Percentiles rank a stretch among this genome's conserved stretches.
phyloP scores from a whole-genome alignment of 805 yeast species.

The Wickerhamomyces strasburgensis region DNA sequence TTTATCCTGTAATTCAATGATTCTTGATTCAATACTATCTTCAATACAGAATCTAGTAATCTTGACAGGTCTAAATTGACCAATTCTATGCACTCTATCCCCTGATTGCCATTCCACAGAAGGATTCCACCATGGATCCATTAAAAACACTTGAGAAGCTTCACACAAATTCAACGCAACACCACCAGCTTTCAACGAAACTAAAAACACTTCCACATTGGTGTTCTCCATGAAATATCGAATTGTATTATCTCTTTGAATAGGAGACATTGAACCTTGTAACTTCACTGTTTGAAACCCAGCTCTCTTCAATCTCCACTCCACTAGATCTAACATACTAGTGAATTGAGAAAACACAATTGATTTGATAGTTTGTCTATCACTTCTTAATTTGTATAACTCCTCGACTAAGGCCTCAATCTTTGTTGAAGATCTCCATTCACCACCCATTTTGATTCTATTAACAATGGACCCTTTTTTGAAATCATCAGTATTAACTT shows the following conservation, averaged over 20 bases:
- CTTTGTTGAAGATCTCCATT: constrained; percentile 93
- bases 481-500: constrained; percentile 49
- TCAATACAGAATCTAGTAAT: constrained; percentile 92
- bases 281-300: constrained; percentile 92
- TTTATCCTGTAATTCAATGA: constrained; percentile 92
- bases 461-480: constrained; percentile 74
- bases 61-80: constrained; percentile 90
- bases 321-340: constrained; percentile 91
- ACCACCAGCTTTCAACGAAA: constrained; percentile 97
- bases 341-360: constrained; percentile 98
- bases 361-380: constrained; percentile 83
- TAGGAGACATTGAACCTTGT: constrained; percentile 97
- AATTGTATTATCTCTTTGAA: constrained; percentile 89
- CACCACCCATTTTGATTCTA: constrained; percentile 79
- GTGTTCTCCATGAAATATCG: constrained; percentile 90
- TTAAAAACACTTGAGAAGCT: constrained; percentile 90
- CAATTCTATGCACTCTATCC: constrained; percentile 96
- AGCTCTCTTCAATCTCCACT: constrained; percentile 91
- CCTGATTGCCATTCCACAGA: constrained; percentile 98
- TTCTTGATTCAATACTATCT: constrained; percentile 94
- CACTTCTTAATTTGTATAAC: constrained; percentile 78
- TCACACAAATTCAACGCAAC: constrained; percentile 95
- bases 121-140: constrained; percentile 99
- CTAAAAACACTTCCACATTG: constrained; percentile 87
- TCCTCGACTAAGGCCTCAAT: constrained; percentile 96